Evolutionary conservation across 1,284 basidiomycete species (phyloP).

Genomic region (Termitomyces sp.): DNA sequence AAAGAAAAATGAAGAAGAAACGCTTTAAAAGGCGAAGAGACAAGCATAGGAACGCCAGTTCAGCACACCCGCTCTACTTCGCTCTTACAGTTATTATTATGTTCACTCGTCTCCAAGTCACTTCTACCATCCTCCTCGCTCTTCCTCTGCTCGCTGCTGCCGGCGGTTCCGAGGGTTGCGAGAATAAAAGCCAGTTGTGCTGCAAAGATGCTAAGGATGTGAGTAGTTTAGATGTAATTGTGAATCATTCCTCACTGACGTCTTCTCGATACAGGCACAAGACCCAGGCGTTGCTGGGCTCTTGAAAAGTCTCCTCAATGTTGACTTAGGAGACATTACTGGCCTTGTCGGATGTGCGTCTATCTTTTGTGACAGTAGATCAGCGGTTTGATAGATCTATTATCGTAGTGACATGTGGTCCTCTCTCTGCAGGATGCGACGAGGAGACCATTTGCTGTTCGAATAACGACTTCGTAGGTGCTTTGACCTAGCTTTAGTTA

Average conservation of each 20-base stretch:
- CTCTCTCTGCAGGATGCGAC: constrained; percentile 19
- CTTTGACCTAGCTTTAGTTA: too few species aligned
- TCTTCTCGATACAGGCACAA: neutral
- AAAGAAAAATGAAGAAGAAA: too few species aligned
- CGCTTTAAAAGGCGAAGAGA: too few species aligned
- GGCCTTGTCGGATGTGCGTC: constrained; percentile 20
- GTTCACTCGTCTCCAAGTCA: constrained; percentile 1
- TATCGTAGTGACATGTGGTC: constrained; percentile 19
- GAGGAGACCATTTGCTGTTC: constrained; percentile 24
- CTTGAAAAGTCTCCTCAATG: constrained; percentile 11
- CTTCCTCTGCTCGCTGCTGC: constrained; percentile 8
- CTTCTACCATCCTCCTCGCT: constrained; percentile 3
- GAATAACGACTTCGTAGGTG: neutral
- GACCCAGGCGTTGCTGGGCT: constrained; percentile 15
- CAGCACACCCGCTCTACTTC: neutral
- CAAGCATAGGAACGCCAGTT: neutral
- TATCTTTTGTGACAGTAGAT: neutral
- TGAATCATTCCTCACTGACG: neutral
- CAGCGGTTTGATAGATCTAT: neutral
- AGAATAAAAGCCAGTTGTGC: constrained; percentile 23
- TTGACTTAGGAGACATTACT: constrained; percentile 16
- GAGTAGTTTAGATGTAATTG: neutral
- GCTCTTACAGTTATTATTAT: neutral
- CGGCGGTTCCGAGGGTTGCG: constrained; percentile 23
- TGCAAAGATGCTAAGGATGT: constrained; percentile 24